Evolutionary conservation across 768 basidiomycete genomes (phyloP), one percentile per base, ranked within the genome.

Genomic region (Porphyrellus cyaneotinctus): DNA sequence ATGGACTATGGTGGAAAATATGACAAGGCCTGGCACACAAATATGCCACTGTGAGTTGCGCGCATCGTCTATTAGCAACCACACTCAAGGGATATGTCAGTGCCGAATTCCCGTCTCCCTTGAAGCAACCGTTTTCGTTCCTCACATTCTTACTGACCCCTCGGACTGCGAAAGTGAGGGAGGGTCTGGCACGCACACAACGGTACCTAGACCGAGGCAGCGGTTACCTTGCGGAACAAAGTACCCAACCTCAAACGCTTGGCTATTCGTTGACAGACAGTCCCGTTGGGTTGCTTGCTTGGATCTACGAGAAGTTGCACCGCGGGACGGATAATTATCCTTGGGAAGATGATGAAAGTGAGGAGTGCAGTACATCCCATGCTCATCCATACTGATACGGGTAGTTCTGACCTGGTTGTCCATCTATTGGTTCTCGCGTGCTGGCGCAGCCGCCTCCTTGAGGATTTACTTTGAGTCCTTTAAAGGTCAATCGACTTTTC

Each of bases 351-450:
- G 81, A 82, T 41, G 78, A 83, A 72, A 73, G 83, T 54, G 36
- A 28, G 10, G 10, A 14, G 18, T 6, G 20, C 30, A 3, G 76
- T 38, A 13, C 5, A n/a, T 4, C n/a, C 17, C 20, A 20, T 2
- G 35, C 31, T 9, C 8, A 8, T 18, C 13, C 6, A 10, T 38
- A 2, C 43, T 47, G 7, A 57, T 17, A 10, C 6, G 4, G 67
- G 15, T 47, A 82, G 82, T 83, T 2, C 57, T 84, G 28, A 80
- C 78, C 0, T 85, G 82, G 81, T 63, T 81, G 22, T 82, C 80
- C 2, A 71, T 81, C 18, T 81, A 78, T 60, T 80, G 74, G 71
- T 82, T 84, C 65, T 83, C 81, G n/a, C 74, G 76, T 13, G 73
- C 76, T 0, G 81, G 82, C 0, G 81, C 83, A 6, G 75, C 81